Base-by-base conservation (phyloP, 1,284 basidiomycete genomes). In the Leccinum glutinopallens region DNA sequence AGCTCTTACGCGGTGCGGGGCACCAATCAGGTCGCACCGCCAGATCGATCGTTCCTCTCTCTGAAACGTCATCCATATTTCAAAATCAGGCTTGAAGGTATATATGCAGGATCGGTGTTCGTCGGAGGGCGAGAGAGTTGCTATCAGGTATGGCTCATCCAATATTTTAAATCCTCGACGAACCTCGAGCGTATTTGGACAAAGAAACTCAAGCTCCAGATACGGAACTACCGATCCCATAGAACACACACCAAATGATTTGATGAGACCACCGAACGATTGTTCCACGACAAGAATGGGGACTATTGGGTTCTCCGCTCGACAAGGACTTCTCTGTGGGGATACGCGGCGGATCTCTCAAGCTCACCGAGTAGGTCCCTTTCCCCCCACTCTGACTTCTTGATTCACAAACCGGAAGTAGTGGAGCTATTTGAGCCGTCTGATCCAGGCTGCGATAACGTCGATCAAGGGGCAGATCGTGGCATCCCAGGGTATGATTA, bases 101-200 rank as follows among this genome's bases (percentile, higher is more conserved):
- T 91, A 49, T 92, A 92, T 73, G 88, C 89, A 61, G 90, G 90
- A 22, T 91, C 90, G 6, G 88, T 92, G 17, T 92, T 92, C 73
- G 90, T 92, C 55, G 89, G 61, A 78, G 90, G 58, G 89, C 90
- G 22, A 79, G 89, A 67, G 83, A 83, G 59, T 90, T 91, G 71
- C 78, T 92, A 25, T 85, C 86, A 77, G 87, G 89, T 87, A 63
- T 32, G 29, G 9, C 29, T 32, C 13, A 22, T 32, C 25, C 22
- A 19, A 46, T 46, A 49, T 51, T 13, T 4, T 22, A 4, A 8
- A 51, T 51, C 19, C 5, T 22, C 49, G 7, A 22, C 12, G 12
- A 51, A 22, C 22, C 12, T 51, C 12, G 9, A 29, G 73, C 59
- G 72, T 41, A 8, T 58, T 13, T 5, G 10, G 35, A n/a, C 70